A percentile compares a stretch with the other conserved stretches of the same genome.
Evolutionary conservation across 306 rosid species (phyloP).

Genomic region (Chamaecrista fasciculata): DNA sequence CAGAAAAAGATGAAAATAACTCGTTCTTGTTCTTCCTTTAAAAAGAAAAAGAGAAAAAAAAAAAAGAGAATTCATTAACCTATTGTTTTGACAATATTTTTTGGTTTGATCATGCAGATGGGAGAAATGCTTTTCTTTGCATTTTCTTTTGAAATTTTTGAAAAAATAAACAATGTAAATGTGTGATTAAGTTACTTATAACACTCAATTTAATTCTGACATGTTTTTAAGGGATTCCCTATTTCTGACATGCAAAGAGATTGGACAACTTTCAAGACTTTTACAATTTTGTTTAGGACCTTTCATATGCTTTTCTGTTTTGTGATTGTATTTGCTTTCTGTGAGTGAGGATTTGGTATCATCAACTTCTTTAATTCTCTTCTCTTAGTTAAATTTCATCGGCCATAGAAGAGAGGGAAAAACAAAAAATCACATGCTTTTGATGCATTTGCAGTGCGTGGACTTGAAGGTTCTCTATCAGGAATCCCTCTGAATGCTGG

Average conservation of each 20-base stretch:
- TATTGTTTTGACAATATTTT: slow-evolving; percentile 2
- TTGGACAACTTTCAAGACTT: background rate
- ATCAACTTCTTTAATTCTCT: background rate
- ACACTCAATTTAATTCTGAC: slow-evolving; percentile 2
- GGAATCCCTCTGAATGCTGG: slow-evolving; percentile 64
- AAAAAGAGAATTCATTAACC: background rate
- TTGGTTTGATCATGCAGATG: background rate
- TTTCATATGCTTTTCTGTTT: background rate
- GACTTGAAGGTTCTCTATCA: slow-evolving; percentile 67
- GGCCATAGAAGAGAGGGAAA: background rate
- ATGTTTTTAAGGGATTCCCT: slow-evolving; percentile 14
- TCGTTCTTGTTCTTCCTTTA: background rate
- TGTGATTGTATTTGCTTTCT: background rate
- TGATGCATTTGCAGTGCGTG: slow-evolving; percentile 40
- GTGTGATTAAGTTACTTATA: background rate
- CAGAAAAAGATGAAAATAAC: background rate
- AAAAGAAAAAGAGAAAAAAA: background rate
- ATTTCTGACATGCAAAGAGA: background rate
- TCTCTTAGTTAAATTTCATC: background rate
- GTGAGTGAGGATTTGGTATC: background rate
- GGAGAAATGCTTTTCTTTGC: background rate
- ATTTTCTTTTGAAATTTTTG: background rate
- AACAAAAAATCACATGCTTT: background rate
- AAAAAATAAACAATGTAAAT: slow-evolving; percentile 9
- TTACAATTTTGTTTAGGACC: background rate